Evolutionary conservation across 2,329 filamentous ascomycete species (phyloP), one percentile per base, ranked within the genome.

Genomic region (Diaporthe sp.): DNA sequence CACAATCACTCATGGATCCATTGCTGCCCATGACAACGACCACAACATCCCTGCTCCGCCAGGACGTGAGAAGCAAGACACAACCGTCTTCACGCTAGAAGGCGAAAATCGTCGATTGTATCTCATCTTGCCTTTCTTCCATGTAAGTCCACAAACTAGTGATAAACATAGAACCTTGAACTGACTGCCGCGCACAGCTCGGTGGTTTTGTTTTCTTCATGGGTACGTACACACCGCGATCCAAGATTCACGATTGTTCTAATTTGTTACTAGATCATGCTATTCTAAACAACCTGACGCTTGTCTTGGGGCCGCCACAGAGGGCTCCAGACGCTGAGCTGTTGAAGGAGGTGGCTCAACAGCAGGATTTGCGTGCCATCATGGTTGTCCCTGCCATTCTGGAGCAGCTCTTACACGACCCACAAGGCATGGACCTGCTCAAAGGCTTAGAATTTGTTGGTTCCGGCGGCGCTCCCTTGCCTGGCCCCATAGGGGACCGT

Each of bases 91-190:
- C 76, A 76, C 25, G 10, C 77, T 79, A 17, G 60, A 78, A 1
- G 78, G 79, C 2, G 78, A 68, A 5, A 34, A 79, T 37, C 75
- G 60, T 1, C 46, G 80, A 3, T 31, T 79, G 0, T 81, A 78
- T 58, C 79, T 72, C 0, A 61, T 80, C 0, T 79, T 80, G 34
- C 79, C 80, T 0, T 79, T 79, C 22, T 80, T 79, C 31, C 80
- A 80, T 74, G 79, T 79, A 46, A 76, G 79, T 17, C 57, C 22
- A 2, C 10, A 3, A 22, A 10, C 15, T 25, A 22, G 9, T 39
- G 28, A 15, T 12, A 7, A 6, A 61, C 31, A 19, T 31, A 22
- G 1, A n/a, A 34, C 4, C 28, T 37, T 28, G 25, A 42, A 25
- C 55, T 71, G 31, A 74, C 60, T n/a, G 60, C 67, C 22, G 6